Percentiles rank a stretch among this genome's conserved stretches.
These are phyloP conservation scores for Maudiozyma barnettii DNA, from an alignment of 805 yeast species.

Conservation along the genomic window DNA sequence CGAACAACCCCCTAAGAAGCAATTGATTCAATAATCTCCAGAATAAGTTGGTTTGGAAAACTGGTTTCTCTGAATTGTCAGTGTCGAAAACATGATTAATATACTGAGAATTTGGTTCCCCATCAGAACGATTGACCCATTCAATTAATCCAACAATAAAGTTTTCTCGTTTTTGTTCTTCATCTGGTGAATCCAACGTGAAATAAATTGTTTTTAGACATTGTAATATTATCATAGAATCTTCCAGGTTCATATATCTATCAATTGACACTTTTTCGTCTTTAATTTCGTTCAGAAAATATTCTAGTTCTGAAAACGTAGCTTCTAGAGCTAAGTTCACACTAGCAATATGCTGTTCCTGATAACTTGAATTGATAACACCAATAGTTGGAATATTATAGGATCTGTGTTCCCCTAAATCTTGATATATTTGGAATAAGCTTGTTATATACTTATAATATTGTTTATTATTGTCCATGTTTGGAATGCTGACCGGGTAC, in stretches of 20 bases:
- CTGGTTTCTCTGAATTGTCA: constrained; percentile 32
- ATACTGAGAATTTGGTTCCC: constrained; percentile 48
- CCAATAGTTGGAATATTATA: constrained; percentile 36
- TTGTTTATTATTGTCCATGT: constrained; percentile 33
- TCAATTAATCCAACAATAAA: constrained; percentile 38
- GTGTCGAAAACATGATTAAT: constrained; percentile 35
- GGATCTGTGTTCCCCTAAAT: constrained; percentile 35
- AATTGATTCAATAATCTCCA: constrained; percentile 56
- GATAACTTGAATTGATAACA: constrained; percentile 27
- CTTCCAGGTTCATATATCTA: constrained; percentile 34
- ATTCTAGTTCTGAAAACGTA: constrained; percentile 28
- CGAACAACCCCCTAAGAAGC: constrained; percentile 51
- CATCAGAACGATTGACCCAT: constrained; percentile 66
- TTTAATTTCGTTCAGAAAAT: constrained; percentile 26
- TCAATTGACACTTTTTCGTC: constrained; percentile 21
- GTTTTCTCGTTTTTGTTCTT: constrained; percentile 26
- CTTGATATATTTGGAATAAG: constrained; percentile 45
- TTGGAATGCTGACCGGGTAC: constrained; percentile 34
- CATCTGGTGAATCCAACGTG: constrained; percentile 23
- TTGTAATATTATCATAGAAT: constrained; percentile 43
- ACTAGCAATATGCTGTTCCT: constrained; percentile 29
- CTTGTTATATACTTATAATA: constrained; percentile 41
- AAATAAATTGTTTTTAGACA: constrained; percentile 45
- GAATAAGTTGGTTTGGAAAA: constrained; percentile 35
- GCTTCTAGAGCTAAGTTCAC: constrained; percentile 31